Evolutionary conservation across 2,329 filamentous ascomycete genomes (phyloP).

Genomic region (Teratosphaeria zuluensis): DNA sequence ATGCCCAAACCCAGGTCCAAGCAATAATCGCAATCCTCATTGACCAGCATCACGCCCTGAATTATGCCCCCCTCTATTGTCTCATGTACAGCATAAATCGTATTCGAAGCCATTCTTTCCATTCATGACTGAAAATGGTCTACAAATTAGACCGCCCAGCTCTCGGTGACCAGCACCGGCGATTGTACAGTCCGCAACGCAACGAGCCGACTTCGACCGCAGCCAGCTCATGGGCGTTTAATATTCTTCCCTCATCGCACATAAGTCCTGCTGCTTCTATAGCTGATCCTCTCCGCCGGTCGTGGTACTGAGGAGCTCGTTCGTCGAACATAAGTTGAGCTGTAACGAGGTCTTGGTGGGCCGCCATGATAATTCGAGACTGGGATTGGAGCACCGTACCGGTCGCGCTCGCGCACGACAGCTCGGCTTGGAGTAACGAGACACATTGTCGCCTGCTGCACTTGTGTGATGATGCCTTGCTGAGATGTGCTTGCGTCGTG

Average conservation of each 20-base stretch:
- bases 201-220: neutral
- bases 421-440: neutral
- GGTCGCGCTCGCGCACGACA: slow-evolving; percentile 10
- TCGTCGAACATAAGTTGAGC: slow-evolving; percentile 9
- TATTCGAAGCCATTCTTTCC: neutral
- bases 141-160: neutral
- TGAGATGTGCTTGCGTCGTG: neutral
- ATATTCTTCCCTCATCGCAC: slow-evolving; percentile 5
- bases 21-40: too few relatives aligned
- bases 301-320: slow-evolving; percentile 11
- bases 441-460: neutral
- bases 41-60: too few relatives aligned
- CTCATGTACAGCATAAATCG: too few relatives aligned
- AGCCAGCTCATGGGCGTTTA: neutral
- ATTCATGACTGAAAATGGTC: neutral
- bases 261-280: slow-evolving; percentile 16
- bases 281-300: slow-evolving; percentile 12
- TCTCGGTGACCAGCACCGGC: neutral
- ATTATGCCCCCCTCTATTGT: too few relatives aligned
- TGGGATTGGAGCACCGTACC: slow-evolving; percentile 19
- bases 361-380: slow-evolving; percentile 25
- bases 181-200: neutral
- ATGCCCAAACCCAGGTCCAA: too few relatives aligned
- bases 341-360: slow-evolving; percentile 5
- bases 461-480: neutral